Percentiles rank a stretch among this genome's conserved stretches.
These are phyloP conservation scores for Juncus inflexus DNA, from an alignment of 176 grass and related monocot genomes.

Conservation along the genomic window DNA sequence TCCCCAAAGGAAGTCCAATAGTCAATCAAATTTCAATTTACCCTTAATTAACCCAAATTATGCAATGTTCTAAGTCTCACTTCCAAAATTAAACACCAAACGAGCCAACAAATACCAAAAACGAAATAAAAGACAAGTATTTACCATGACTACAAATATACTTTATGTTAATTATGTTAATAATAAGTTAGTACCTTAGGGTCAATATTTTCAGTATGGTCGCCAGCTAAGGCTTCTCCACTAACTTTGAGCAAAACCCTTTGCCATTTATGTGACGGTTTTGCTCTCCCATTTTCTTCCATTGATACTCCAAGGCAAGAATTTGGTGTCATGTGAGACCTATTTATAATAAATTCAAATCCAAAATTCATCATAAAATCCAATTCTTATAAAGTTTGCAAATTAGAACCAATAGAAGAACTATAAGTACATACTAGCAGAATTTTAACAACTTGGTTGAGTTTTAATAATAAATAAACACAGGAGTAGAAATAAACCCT, in stretches of 20 bases:
- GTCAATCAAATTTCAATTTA: slow-evolving; percentile 6
- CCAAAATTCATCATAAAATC: not conserved
- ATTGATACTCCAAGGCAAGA: slow-evolving; percentile 49
- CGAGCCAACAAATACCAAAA: no score
- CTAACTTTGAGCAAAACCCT: slow-evolving; percentile 93
- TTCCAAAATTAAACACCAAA: no score
- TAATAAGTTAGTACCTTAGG: slow-evolving; percentile 50
- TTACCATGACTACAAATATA: no score
- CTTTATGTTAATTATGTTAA: no score
- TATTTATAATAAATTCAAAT: slow-evolving; percentile 18
- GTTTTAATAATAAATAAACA: not conserved
- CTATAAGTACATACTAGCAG: not conserved
- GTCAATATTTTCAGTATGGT: slow-evolving; percentile 76
- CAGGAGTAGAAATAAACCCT: no score
- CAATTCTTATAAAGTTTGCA: not conserved
- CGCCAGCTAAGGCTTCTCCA: slow-evolving; percentile 87
- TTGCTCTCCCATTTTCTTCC: slow-evolving; percentile 46
- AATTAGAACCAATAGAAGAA: not conserved
- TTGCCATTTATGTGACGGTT: slow-evolving; percentile 68
- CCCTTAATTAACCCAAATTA: not conserved
- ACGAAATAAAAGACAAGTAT: no score
- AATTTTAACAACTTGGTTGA: not conserved
- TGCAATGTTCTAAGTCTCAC: not conserved
- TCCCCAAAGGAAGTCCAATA: no score
- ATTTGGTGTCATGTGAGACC: slow-evolving; percentile 38